phyloP scores from a whole-genome alignment of 2,329 filamentous ascomycete species.

The Coniochaeta pulveracea region DNA sequence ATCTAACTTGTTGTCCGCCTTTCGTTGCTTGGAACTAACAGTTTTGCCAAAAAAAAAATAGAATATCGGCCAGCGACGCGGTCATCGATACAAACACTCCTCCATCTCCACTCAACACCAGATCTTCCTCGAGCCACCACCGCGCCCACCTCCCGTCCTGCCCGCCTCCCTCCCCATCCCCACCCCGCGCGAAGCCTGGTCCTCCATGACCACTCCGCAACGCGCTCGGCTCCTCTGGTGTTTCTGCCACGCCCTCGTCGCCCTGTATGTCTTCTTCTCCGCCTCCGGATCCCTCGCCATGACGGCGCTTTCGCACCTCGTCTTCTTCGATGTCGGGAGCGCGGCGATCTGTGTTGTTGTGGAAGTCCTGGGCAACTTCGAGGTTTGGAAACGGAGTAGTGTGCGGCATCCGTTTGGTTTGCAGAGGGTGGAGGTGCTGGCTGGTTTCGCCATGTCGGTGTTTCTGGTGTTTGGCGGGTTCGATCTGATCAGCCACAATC shows the following conservation, averaged over 20 bases:
- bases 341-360: slow-evolving; percentile 86
- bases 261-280: slow-evolving; percentile 74
- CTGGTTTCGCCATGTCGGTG: slow-evolving; percentile 91
- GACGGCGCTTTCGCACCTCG: slow-evolving; percentile 82
- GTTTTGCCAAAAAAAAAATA: too few relatives aligned
- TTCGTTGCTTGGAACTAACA: too few relatives aligned
- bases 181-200: slow-evolving; percentile 76
- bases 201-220: slow-evolving; percentile 83
- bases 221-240: slow-evolving; percentile 79
- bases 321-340: slow-evolving; percentile 91
- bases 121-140: slow-evolving; percentile 88
- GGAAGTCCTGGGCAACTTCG: slow-evolving; percentile 91
- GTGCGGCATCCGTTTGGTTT: slow-evolving; percentile 91
- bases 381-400: slow-evolving; percentile 89
- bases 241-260: slow-evolving; percentile 73
- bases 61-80: slow-evolving; percentile 83
- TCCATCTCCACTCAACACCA: slow-evolving; percentile 82
- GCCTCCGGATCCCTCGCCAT: slow-evolving; percentile 80
- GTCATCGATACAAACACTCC: slow-evolving; percentile 96
- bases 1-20: too few relatives aligned
- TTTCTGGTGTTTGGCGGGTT: slow-evolving; percentile 96
- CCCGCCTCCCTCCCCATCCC: slow-evolving; percentile 88
- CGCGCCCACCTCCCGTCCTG: slow-evolving; percentile 73
- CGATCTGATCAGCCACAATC: slow-evolving; percentile 85
- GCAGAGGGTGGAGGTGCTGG: slow-evolving; percentile 84